Percentiles rank a stretch among this genome's conserved stretches.
Conservation (phyloP, 495 filamentous ascomycete genomes). For the Aspergillus cristatus region DNA sequence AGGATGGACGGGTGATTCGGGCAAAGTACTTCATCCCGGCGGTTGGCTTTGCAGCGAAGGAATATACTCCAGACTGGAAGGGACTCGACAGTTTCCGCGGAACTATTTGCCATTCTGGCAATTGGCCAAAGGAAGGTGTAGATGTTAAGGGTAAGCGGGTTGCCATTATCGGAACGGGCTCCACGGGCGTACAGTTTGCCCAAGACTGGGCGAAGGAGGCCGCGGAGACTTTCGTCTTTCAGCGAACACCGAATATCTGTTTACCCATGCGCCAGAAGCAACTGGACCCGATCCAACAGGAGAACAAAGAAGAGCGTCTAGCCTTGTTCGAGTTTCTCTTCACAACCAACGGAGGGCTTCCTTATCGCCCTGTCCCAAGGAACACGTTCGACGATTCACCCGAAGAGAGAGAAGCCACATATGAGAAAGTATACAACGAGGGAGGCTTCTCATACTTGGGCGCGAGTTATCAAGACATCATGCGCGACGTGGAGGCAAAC, state of each 20-base stretch:
- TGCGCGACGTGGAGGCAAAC: constrained; percentile 39
- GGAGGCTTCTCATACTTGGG: constrained; percentile 48
- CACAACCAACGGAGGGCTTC: too few species aligned
- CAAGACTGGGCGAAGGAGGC: constrained; percentile 37
- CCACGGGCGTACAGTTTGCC: constrained; percentile 47
- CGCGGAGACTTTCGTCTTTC: constrained; percentile 35
- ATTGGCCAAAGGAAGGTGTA: constrained; percentile 47
- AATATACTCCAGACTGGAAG: constrained; percentile 35
- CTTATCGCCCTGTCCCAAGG: not conserved
- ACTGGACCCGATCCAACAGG: constrained; percentile 36
- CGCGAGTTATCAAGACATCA: constrained; percentile 40
- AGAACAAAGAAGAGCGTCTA: constrained; percentile 33
- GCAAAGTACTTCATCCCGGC: constrained; percentile 21
- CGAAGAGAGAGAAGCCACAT: constrained; percentile 38
- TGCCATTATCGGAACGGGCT: constrained; percentile 53
- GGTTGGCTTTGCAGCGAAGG: constrained; percentile 13
- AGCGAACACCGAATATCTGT: constrained; percentile 45
- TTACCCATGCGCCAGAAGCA: constrained; percentile 42
- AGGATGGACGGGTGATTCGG: constrained; percentile 5
- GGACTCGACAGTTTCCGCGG: constrained; percentile 48
- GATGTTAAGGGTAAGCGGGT: constrained; percentile 39
- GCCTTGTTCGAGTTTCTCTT: constrained; percentile 29
- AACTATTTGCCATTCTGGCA: constrained; percentile 44
- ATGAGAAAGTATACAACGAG: constrained; percentile 34
- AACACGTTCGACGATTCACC: constrained; percentile 37